Percentiles rank a stretch among this genome's conserved stretches.
Evolutionary conservation across 768 basidiomycete species (phyloP).

Genomic region (Coprinopsis strossmayeri): DNA sequence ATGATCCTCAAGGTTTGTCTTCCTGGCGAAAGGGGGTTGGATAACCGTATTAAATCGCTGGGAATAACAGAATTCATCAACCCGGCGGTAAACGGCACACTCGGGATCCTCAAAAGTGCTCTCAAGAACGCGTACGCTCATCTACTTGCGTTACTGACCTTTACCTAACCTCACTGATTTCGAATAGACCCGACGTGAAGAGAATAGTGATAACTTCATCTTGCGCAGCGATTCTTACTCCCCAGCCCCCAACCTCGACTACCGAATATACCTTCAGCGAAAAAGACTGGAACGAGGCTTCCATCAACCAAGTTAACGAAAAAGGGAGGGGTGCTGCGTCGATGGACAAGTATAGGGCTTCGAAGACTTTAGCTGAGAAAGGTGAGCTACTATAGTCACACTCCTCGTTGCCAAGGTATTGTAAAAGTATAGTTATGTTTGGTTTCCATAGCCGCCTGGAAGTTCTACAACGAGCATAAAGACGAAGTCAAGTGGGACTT

Average conservation of each 20-base stretch:
- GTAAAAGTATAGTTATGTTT: too few species aligned
- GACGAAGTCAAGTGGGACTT: slow-evolving; percentile 44
- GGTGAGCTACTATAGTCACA: slow-evolving; percentile 24
- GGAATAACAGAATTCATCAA: neutral
- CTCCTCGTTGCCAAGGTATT: neutral
- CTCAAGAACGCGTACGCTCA: neutral
- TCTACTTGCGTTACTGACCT: neutral
- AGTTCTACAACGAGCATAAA: slow-evolving; percentile 31
- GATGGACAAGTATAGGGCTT: slow-evolving; percentile 43
- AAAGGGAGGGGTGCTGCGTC: slow-evolving; percentile 39
- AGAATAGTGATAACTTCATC: slow-evolving; percentile 68
- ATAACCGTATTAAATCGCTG: neutral
- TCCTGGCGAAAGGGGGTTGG: too few species aligned
- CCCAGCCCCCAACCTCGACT: too few species aligned
- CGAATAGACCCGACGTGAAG: slow-evolving; percentile 40
- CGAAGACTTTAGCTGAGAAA: slow-evolving; percentile 56
- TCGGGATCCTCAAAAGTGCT: neutral
- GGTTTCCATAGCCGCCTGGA: slow-evolving; percentile 31
- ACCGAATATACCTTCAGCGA: slow-evolving; percentile 33
- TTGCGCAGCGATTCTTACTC: slow-evolving; percentile 36
- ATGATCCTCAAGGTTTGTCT: slow-evolving; percentile 21
- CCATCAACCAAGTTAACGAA: slow-evolving; percentile 37
- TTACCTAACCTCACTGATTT: neutral
- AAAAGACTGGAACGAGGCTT: slow-evolving; percentile 53
- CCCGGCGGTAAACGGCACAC: neutral